These are phyloP conservation scores for Yamadazyma tumulicola DNA, from an alignment of 805 yeast genomes.

Conservation along the genomic window DNA sequence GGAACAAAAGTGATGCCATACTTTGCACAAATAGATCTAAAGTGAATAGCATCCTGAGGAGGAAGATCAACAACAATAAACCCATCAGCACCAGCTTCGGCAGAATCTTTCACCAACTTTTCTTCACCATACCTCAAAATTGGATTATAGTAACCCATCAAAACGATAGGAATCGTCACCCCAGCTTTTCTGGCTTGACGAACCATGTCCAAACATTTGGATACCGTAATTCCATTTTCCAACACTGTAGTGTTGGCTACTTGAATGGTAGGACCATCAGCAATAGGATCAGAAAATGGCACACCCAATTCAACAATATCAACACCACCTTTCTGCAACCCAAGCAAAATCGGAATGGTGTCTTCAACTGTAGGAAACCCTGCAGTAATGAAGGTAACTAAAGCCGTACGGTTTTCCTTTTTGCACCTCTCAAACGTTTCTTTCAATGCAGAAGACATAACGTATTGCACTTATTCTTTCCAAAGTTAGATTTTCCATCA, in stretches of 20 bases:
- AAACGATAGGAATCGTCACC: slow-evolving; percentile 80
- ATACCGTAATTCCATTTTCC: slow-evolving; percentile 74
- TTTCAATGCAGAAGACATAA: slow-evolving; percentile 52
- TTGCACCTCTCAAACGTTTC: slow-evolving; percentile 61
- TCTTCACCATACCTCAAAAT: slow-evolving; percentile 86
- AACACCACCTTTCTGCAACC: slow-evolving; percentile 92
- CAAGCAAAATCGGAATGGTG: slow-evolving; percentile 80
- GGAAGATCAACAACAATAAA: slow-evolving; percentile 94
- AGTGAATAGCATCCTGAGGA: slow-evolving; percentile 92
- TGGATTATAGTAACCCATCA: slow-evolving; percentile 99
- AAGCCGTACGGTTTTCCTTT: slow-evolving; percentile 72
- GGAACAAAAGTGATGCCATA: slow-evolving; percentile 84
- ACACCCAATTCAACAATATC: slow-evolving; percentile 93
- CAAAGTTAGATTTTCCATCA: neutral
- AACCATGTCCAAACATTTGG: slow-evolving; percentile 67
- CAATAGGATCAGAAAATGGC: slow-evolving; percentile 98
- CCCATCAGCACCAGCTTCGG: slow-evolving; percentile 90
- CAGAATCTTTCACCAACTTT: slow-evolving; percentile 72
- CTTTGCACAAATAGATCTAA: slow-evolving; percentile 67
- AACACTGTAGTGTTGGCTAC: slow-evolving; percentile 80
- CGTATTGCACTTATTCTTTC: neutral
- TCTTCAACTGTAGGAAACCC: slow-evolving; percentile 89
- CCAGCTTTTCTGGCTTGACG: slow-evolving; percentile 75
- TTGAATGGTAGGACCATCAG: slow-evolving; percentile 98
- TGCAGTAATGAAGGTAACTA: slow-evolving; percentile 90